Conservation (phyloP, 116 monocot species). For the Trichopus zeylanicus region DNA sequence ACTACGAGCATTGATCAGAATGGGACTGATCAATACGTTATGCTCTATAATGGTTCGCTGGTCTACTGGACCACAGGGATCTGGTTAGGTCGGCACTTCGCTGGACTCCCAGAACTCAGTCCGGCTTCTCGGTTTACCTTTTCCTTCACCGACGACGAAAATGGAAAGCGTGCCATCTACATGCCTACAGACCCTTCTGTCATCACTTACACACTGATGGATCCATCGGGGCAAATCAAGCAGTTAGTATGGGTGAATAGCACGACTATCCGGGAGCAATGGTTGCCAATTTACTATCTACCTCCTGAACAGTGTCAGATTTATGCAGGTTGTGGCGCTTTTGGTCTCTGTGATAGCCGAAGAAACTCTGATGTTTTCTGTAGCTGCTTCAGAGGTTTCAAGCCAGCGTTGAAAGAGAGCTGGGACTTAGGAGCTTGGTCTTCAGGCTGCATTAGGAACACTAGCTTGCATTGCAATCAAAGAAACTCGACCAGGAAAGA, state of each 20-base stretch:
- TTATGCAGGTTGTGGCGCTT: background rate
- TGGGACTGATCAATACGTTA: conserved; percentile 16
- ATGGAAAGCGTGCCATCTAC: background rate
- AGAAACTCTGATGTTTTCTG: too few relatives aligned
- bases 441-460: background rate
- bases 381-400: background rate
- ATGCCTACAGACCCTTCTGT: background rate
- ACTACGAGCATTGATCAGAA: conserved; percentile 22
- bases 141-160: background rate
- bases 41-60: conserved; percentile 18
- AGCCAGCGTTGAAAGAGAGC: background rate
- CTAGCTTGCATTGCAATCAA: background rate
- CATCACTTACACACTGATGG: background rate
- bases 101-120: background rate
- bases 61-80: conserved; percentile 24
- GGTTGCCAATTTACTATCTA: background rate
- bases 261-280: background rate
- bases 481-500: background rate
- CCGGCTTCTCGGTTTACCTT: background rate
- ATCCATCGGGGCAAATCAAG: background rate
- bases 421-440: background rate
- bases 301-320: background rate
- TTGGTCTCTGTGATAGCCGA: background rate
- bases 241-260: background rate
- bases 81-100: conserved; percentile 29